A percentile compares a stretch with the other conserved stretches of the same genome.
Evolutionary conservation across 2,329 filamentous ascomycete genomes (phyloP).

Genomic region (Ophiostoma pallidulum): DNA sequence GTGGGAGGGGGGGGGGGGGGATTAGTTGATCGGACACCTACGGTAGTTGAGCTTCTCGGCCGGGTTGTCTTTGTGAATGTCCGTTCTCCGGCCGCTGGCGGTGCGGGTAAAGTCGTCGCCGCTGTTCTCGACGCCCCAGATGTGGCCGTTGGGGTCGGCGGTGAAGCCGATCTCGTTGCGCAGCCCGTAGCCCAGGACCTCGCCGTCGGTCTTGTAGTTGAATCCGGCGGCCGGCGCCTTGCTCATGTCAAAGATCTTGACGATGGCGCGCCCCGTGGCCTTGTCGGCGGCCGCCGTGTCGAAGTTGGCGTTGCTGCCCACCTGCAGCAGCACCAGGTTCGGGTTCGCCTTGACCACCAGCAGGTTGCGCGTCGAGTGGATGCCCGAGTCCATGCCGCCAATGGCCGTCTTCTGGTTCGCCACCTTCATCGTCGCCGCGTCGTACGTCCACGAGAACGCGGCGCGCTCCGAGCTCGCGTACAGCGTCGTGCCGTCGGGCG

Average conservation of each 20-base stretch:
- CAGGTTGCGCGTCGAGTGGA: conserved; percentile 31
- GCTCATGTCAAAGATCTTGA: conserved; percentile 33
- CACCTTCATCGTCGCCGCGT: conserved; percentile 37
- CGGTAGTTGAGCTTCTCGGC: conserved; percentile 58
- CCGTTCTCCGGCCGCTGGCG: conserved; percentile 33
- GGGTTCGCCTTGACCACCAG: conserved; percentile 28
- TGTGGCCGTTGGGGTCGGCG: conserved; percentile 33
- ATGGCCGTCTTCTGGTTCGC: conserved; percentile 32
- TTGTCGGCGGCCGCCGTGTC: conserved; percentile 27
- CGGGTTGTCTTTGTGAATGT: conserved; percentile 52
- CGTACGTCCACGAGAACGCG: conserved; percentile 49
- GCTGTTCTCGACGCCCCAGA: conserved; percentile 43
- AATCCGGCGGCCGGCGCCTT: conserved; percentile 27
- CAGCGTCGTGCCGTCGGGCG: conserved; percentile 29
- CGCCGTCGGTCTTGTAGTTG: conserved; percentile 31
- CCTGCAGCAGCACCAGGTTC: conserved; percentile 29
- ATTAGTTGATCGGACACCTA: conserved; percentile 13
- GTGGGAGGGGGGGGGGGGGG: too few species aligned
- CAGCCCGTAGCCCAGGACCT: conserved; percentile 34
- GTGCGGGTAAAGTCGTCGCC: conserved; percentile 44
- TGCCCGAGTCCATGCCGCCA: conserved; percentile 29
- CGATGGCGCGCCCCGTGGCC: conserved; percentile 28
- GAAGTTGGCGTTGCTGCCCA: conserved; percentile 31
- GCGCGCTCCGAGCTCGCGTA: conserved; percentile 31
- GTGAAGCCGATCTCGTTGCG: conserved; percentile 55